Conservation (phyloP, 1,284 basidiomycete genomes). For the Puccinia hordei region DNA sequence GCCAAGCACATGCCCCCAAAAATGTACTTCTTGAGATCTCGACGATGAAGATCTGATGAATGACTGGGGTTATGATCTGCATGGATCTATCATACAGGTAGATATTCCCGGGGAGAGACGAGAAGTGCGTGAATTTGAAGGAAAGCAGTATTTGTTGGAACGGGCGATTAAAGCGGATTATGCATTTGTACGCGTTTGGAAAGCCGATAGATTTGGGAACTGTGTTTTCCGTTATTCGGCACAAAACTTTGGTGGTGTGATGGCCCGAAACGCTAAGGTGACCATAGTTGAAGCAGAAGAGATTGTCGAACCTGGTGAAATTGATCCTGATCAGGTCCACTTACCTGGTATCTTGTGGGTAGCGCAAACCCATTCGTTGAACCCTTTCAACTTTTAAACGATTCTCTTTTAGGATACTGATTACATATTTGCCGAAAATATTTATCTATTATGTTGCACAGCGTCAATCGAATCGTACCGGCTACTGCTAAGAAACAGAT, state of each 20-base stretch:
- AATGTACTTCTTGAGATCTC: not conserved
- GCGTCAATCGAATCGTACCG: slow-evolving; percentile 49
- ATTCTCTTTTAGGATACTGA: slow-evolving; percentile 65
- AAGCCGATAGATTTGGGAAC: slow-evolving; percentile 75
- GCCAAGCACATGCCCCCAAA: not conserved
- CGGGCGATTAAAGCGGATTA: slow-evolving; percentile 72
- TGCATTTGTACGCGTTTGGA: slow-evolving; percentile 90
- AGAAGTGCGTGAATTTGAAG: slow-evolving; percentile 77
- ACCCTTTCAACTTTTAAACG: slow-evolving; percentile 50
- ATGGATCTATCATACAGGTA: slow-evolving; percentile 8
- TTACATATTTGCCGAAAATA: not conserved
- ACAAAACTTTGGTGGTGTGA: slow-evolving; percentile 81
- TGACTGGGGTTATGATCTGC: not conserved
- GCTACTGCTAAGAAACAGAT: slow-evolving; percentile 38
- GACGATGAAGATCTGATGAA: not conserved
- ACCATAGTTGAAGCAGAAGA: slow-evolving; percentile 94
- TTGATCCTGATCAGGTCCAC: slow-evolving; percentile 78
- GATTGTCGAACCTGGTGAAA: slow-evolving; percentile 81
- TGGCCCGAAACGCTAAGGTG: slow-evolving; percentile 84
- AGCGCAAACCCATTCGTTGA: not conserved
- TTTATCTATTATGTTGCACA: not conserved
- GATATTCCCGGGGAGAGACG: slow-evolving; percentile 62
- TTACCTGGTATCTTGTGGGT: slow-evolving; percentile 56
- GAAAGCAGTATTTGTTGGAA: slow-evolving; percentile 82
- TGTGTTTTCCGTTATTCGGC: slow-evolving; percentile 69